Evolutionary conservation across 2,329 filamentous ascomycete genomes (phyloP), one percentile per base, ranked within the genome.

Genomic region (Fusarium pininemorale): DNA sequence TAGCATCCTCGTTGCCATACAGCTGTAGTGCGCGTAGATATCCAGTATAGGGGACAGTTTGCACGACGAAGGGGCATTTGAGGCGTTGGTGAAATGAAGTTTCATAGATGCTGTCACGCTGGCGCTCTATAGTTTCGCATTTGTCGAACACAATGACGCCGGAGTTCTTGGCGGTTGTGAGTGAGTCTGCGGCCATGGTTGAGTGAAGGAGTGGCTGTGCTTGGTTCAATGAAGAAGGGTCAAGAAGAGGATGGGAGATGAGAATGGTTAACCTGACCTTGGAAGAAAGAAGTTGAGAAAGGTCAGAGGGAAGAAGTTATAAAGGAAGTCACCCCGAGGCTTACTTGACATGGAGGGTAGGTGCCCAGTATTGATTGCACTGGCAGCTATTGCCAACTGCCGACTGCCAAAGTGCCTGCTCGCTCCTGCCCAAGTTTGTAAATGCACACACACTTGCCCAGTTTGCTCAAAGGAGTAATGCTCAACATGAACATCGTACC

Each of bases 11-110:
- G n/a, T 63, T 70, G n/a, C 57, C 67, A 20, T 69, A 69, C 5
- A 69, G 67, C 28, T 70, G 64, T 12, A 69, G 24, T 13, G 67
- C 67, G 13, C 67, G 64, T 24, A 57, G 12, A 44, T 70, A 69
- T 26, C 64, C 64, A 11, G 37, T 56, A n/a, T 63, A 70, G n/a
- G 58, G 60, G n/a, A 66, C 55, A 38, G 50, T 67, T 35, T 57
- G 26, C 26, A 44, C 30, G n/a, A 44, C 42, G 30, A 37, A 11
- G 16, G 26, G 20, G 16, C 50, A 24, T 26, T 42, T 32, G 32
- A 69, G 66, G 8, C 48, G 63, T 20, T 42, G 26, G 12, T 42
- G 20, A 22, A 68, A 69, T 26, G 48, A 20, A 26, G n/a, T 24
- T 24, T 47, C 39, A 39, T 68, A 69, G 32, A 55, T 18, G 20